Evolutionary conservation across 768 basidiomycete genomes (phyloP).

Genomic region (Lactarius pseudohatsudake): DNA sequence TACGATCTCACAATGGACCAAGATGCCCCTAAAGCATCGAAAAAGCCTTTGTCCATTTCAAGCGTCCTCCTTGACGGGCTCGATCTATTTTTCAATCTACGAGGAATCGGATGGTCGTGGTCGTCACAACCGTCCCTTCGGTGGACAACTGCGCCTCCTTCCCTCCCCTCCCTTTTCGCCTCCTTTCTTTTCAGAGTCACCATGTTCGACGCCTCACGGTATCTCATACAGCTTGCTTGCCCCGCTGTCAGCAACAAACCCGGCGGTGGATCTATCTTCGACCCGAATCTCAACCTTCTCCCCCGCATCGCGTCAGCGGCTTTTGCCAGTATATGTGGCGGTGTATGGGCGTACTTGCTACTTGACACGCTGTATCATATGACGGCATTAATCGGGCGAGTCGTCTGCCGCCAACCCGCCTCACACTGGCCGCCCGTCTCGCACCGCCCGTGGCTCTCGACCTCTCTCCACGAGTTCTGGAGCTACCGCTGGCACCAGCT

Average conservation of each 20-base stretch:
- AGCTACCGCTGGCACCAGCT: constrained; percentile 26
- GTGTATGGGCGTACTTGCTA: constrained; percentile 15
- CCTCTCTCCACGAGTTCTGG: constrained; percentile 43
- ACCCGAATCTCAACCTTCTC: neutral
- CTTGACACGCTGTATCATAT: constrained; percentile 27
- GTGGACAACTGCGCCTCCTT: neutral
- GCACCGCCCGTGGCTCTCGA: constrained; percentile 23
- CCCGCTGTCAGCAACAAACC: constrained; percentile 1
- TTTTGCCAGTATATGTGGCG: constrained; percentile 15
- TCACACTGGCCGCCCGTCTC: no score
- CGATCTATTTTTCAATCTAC: constrained; percentile 15
- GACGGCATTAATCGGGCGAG: constrained; percentile 21
- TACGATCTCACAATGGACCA: no score
- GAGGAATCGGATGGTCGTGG: constrained; percentile 10
- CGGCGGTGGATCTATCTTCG: neutral
- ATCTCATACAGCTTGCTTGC: neutral
- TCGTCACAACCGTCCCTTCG: constrained; percentile 1
- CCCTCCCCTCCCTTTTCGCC: neutral
- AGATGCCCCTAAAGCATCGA: neutral
- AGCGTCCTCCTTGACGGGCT: constrained; percentile 16
- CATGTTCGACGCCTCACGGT: constrained; percentile 9
- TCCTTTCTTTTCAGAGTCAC: neutral
- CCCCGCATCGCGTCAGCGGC: neutral
- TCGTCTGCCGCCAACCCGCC: no score
- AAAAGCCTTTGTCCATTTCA: neutral